phyloP scores from a whole-genome alignment of 345 rosid genomes.

The Camelina laxa region DNA sequence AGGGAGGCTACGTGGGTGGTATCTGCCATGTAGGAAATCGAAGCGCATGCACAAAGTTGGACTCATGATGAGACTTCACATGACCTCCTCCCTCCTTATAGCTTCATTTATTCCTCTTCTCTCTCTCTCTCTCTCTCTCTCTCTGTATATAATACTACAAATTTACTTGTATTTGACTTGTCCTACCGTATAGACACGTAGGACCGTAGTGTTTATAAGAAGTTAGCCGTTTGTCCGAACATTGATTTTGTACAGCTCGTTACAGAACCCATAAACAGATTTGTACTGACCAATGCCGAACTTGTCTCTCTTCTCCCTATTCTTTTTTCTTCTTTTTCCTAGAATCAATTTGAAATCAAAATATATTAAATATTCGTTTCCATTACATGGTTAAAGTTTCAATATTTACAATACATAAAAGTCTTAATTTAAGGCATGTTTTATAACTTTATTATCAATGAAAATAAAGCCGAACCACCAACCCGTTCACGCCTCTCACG shows the following conservation, averaged over 20 bases:
- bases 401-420: background rate
- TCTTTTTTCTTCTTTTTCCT: background rate
- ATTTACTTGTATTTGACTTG: constrained; percentile 3
- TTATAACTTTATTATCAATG: background rate
- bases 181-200: constrained; percentile 8
- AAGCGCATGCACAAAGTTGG: constrained; percentile 54
- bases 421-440: background rate
- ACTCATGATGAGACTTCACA: constrained; percentile 51
- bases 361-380: background rate
- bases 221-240: constrained; percentile 36
- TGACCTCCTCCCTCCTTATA: constrained; percentile 14
- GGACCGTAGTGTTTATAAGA: constrained; percentile 17
- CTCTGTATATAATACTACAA: too few relatives aligned
- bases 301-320: background rate
- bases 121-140: background rate
- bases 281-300: constrained; percentile 21
- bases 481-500: constrained; percentile 36
- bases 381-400: too few relatives aligned
- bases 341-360: background rate
- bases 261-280: constrained; percentile 26
- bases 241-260: constrained; percentile 10
- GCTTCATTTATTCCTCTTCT: constrained; percentile 33
- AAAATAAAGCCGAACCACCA: background rate
- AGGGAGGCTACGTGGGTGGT: constrained; percentile 31
- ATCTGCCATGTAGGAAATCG: constrained; percentile 49